Conservation (phyloP, 78 protist species). For the Chrysochromulina tobinii region DNA sequence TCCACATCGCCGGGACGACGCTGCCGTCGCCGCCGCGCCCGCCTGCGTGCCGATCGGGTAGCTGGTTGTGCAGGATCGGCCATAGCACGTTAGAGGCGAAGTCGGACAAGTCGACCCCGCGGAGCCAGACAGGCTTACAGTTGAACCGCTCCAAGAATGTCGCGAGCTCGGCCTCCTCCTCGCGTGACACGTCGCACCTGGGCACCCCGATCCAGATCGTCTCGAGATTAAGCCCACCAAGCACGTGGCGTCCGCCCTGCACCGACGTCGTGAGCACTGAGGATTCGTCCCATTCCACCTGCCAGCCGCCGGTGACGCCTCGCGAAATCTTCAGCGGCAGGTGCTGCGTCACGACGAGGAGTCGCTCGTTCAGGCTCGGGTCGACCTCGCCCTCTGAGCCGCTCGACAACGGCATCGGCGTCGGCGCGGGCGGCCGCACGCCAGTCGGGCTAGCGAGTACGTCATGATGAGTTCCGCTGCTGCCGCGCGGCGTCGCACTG, state of each 20-base stretch:
- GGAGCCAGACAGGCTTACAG: neutral
- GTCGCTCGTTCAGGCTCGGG: neutral
- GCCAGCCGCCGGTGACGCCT: neutral
- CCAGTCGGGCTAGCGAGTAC: too few species aligned
- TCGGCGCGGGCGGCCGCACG: too few species aligned
- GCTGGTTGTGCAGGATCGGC: neutral
- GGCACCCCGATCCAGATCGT: neutral
- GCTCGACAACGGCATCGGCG: too few species aligned
- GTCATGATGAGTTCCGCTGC: too few species aligned
- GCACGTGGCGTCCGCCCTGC: neutral
- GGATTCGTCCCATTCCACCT: neutral
- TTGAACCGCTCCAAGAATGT: neutral
- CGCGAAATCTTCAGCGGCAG: neutral
- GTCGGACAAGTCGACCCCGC: too few species aligned
- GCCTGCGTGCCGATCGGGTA: slow-evolving; percentile 1
- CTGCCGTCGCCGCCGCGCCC: neutral
- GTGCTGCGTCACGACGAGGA: slow-evolving; percentile 12
- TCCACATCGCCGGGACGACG: neutral
- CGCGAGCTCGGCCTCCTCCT: neutral
- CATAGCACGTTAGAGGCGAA: neutral
- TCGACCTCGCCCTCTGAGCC: too few species aligned
- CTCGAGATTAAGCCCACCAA: neutral
- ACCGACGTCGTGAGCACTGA: neutral
- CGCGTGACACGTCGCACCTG: neutral
- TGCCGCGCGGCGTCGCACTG: too few species aligned